Conservation (phyloP, 225 moss, liverwort and hornwort genomes). For the Thuidium tamariscinum region DNA sequence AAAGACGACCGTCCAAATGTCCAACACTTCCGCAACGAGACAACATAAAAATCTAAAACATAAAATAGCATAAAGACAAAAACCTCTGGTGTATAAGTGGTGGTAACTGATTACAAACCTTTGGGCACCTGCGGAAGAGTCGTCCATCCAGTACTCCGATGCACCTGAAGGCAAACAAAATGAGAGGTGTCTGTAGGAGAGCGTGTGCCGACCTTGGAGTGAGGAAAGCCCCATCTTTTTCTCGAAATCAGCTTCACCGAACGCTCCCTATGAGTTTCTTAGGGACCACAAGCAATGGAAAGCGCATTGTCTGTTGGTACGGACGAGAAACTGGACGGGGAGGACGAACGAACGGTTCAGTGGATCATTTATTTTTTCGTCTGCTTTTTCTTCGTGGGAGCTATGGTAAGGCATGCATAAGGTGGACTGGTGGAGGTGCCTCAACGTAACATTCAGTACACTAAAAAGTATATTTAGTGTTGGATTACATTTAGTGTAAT, state of each 20-base stretch:
- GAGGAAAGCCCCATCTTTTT: background rate
- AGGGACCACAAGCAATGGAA: background rate
- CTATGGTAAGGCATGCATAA: background rate
- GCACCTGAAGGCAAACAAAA: background rate
- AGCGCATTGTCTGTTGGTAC: background rate
- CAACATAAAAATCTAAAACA: background rate
- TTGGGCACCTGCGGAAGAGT: background rate
- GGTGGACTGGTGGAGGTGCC: too few relatives aligned
- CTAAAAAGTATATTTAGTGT: too few relatives aligned
- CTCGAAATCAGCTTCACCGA: background rate
- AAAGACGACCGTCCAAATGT: background rate
- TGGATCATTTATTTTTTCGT: background rate
- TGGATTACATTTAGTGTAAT: too few relatives aligned
- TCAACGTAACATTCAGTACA: too few relatives aligned
- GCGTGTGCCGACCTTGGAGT: background rate
- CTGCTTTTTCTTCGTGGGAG: background rate
- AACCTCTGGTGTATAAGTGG: background rate
- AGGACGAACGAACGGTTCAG: background rate
- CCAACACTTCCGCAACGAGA: background rate
- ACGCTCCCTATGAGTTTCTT: background rate
- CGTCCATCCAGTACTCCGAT: background rate
- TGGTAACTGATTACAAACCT: background rate
- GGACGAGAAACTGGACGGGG: background rate
- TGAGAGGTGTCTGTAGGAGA: background rate
- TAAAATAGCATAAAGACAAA: background rate